Percentiles rank a stretch among this genome's conserved stretches.
phyloP scores from a whole-genome alignment of 2,329 filamentous ascomycete genomes.

The Penicillium griseofulvum region DNA sequence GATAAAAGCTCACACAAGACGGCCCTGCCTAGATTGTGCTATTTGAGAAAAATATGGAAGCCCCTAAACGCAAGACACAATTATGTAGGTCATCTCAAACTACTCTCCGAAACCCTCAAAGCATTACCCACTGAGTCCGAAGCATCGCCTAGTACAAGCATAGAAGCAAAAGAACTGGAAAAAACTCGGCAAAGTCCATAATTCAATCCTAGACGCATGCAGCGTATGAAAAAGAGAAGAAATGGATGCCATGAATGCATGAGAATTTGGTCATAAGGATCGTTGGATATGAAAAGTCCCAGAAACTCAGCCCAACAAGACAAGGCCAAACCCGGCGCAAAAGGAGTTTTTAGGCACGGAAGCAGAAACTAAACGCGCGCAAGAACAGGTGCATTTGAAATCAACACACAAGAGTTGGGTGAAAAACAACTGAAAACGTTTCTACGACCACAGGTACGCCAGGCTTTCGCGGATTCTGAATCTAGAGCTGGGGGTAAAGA shows the following conservation, averaged over 20 bases:
- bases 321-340: conserved; percentile 4
- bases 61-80: not conserved
- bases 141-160: not conserved
- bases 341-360: conserved; percentile 2
- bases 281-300: conserved; percentile 37
- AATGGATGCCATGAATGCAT: conserved; percentile 41
- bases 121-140: not conserved
- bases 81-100: conserved; percentile 1
- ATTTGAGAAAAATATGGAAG: conserved; percentile 19
- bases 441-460: conserved; percentile 41
- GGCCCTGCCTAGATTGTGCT: conserved; percentile 27
- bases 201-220: conserved; percentile 2
- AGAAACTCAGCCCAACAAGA: conserved; percentile 24
- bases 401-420: conserved; percentile 6
- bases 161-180: not conserved
- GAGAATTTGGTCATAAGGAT: conserved; percentile 39
- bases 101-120: not conserved
- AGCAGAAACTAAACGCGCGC: conserved; percentile 17
- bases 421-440: conserved; percentile 26
- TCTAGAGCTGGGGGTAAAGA: conserved; percentile 18
- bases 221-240: conserved; percentile 14
- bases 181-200: conserved; percentile 1
- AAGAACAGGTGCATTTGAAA: conserved; percentile 16
- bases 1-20: conserved; percentile 7
- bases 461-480: conserved; percentile 31